Percentiles rank a stretch among this genome's conserved stretches.
phyloP scores from a whole-genome alignment of 441 rosid genomes.

The Croton setiger region DNA sequence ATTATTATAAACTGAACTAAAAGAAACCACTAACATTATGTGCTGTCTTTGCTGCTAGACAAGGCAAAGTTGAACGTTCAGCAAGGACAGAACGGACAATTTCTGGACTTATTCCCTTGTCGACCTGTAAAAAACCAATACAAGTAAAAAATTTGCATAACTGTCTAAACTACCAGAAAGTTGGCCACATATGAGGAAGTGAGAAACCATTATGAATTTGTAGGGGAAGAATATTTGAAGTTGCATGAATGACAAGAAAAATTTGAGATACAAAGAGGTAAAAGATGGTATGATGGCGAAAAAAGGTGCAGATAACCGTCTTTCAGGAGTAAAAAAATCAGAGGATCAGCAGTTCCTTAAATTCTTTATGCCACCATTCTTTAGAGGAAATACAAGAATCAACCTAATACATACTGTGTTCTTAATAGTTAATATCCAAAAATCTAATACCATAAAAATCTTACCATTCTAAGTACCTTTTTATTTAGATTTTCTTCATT shows the following conservation, averaged over 20 bases:
- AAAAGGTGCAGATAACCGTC: neutral
- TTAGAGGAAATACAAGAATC: neutral
- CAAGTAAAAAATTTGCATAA: neutral
- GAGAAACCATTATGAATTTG: neutral
- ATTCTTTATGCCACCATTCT: neutral
- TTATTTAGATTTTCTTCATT: neutral
- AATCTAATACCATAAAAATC: neutral
- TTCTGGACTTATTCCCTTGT: constrained; percentile 77
- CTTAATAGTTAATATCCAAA: neutral
- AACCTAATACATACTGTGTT: neutral
- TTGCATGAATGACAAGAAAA: neutral
- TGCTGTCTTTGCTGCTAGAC: constrained; percentile 86
- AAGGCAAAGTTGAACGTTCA: constrained; percentile 78
- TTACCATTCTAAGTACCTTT: neutral
- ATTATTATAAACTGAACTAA: neutral
- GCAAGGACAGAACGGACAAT: constrained; percentile 84
- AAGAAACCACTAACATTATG: constrained; percentile 48
- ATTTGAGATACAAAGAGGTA: neutral
- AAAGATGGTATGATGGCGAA: neutral
- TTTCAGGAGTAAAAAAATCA: neutral
- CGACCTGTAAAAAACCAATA: constrained; percentile 53
- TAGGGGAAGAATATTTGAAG: constrained; percentile 1
- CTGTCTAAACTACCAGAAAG: neutral
- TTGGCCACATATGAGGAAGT: neutral
- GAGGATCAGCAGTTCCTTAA: neutral